phyloP scores from a whole-genome alignment of 768 basidiomycete genomes.

The Tulasnella sp. region DNA sequence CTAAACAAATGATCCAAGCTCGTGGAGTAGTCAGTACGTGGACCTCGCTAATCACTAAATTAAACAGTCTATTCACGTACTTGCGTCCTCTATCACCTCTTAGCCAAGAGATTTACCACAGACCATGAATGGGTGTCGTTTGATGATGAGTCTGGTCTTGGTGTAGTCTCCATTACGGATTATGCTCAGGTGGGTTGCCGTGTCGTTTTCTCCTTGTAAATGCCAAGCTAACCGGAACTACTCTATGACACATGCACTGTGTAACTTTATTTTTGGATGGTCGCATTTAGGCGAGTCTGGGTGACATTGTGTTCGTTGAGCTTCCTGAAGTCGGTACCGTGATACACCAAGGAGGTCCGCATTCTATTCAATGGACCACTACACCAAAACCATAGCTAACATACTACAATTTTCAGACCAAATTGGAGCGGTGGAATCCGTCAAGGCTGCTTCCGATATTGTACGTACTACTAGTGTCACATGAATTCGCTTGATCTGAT shows the following conservation, averaged over 20 bases:
- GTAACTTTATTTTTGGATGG: too few species aligned
- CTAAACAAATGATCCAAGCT: too few species aligned
- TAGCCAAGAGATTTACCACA: constrained; percentile 65
- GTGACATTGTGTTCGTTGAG: constrained; percentile 97
- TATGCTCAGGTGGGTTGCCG: constrained; percentile 86
- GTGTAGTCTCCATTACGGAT: constrained; percentile 75
- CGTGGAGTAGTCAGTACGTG: too few species aligned
- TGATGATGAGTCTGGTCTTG: constrained; percentile 64
- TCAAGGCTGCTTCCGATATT: constrained; percentile 93
- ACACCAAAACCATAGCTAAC: background rate
- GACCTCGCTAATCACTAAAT: too few species aligned
- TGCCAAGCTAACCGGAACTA: constrained; percentile 32
- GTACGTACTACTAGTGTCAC: constrained; percentile 32
- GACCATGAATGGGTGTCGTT: constrained; percentile 81
- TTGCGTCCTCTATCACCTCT: too few species aligned
- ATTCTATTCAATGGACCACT: background rate
- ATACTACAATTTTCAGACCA: constrained; percentile 36
- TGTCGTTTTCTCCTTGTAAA: constrained; percentile 92
- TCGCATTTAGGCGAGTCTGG: constrained; percentile 46
- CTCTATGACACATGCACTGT: background rate
- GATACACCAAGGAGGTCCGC: constrained; percentile 63
- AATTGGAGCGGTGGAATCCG: constrained; percentile 89
- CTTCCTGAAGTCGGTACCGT: constrained; percentile 52
- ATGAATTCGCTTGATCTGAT: background rate
- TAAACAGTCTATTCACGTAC: too few species aligned